These are phyloP conservation scores for Debaryomyces tyrocola DNA, from an alignment of 805 yeast genomes.

Conservation along the genomic window DNA sequence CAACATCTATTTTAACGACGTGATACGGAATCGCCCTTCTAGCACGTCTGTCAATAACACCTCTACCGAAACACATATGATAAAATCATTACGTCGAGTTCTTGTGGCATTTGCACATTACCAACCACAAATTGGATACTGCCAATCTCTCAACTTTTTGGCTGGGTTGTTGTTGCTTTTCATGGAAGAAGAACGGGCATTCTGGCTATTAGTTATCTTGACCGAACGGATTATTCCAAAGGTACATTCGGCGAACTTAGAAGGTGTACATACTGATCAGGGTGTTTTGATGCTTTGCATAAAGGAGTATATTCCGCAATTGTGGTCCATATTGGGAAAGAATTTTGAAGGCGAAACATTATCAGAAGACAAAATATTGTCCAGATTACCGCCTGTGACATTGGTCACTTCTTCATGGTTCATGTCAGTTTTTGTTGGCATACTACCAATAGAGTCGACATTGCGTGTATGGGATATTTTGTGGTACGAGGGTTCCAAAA, in stretches of 20 bases:
- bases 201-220: slow-evolving; percentile 93
- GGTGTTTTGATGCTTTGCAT: slow-evolving; percentile 89
- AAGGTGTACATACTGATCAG: slow-evolving; percentile 94
- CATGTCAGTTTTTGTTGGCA: slow-evolving; percentile 93
- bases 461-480: slow-evolving; percentile 92
- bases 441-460: slow-evolving; percentile 84
- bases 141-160: slow-evolving; percentile 90
- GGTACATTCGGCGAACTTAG: slow-evolving; percentile 83
- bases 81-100: slow-evolving; percentile 75
- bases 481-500: slow-evolving; percentile 88
- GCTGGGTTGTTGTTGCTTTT: slow-evolving; percentile 84
- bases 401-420: slow-evolving; percentile 97
- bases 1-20: slow-evolving; percentile 71
- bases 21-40: slow-evolving; percentile 6
- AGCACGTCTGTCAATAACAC: background rate
- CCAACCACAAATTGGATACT: slow-evolving; percentile 90
- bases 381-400: slow-evolving; percentile 84
- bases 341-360: slow-evolving; percentile 39
- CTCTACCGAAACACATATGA: slow-evolving; percentile 58
- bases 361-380: slow-evolving; percentile 54
- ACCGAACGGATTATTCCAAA: slow-evolving; percentile 87
- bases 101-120: slow-evolving; percentile 80
- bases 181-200: slow-evolving; percentile 85
- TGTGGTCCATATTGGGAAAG: slow-evolving; percentile 60
- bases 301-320: slow-evolving; percentile 76